phyloP scores from a whole-genome alignment of 805 yeast genomes.

The Sugiyamaella qingdaonensis region DNA sequence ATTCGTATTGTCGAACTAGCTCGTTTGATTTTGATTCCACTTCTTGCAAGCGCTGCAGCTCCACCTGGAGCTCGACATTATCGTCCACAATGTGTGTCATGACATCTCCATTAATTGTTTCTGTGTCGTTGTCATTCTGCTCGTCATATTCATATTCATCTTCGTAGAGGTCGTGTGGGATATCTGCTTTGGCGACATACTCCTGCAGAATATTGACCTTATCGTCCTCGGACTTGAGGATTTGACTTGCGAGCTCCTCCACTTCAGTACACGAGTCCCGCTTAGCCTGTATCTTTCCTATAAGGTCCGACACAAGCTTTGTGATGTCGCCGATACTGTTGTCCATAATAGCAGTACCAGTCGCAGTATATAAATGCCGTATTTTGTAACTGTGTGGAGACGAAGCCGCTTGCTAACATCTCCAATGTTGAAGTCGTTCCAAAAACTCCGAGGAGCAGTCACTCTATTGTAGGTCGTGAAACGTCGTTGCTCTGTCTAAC shows the following conservation, averaged over 20 bases:
- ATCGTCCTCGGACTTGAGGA: conserved; percentile 21
- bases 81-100: conserved; percentile 4
- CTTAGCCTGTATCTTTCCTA: conserved; percentile 22
- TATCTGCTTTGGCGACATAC: conserved; percentile 9
- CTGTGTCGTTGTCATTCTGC: conserved; percentile 6
- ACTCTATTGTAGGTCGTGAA: conserved; percentile 30
- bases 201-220: conserved; percentile 19
- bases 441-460: conserved; percentile 27
- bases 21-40: conserved; percentile 14
- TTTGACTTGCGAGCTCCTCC: conserved; percentile 22
- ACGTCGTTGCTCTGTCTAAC: neutral
- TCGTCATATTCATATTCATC: conserved; percentile 13
- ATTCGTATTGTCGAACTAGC: conserved; percentile 16
- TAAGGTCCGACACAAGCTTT: conserved; percentile 28
- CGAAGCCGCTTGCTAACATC: neutral
- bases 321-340: neutral
- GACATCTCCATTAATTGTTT: conserved; percentile 1
- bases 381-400: neutral
- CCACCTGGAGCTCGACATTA: conserved; percentile 18
- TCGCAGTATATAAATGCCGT: neutral
- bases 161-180: conserved; percentile 8
- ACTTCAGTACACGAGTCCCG: conserved; percentile 21
- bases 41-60: conserved; percentile 21
- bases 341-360: neutral
- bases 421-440: conserved; percentile 29